phyloP scores from a whole-genome alignment of 305 asterid species.

The Fraxinus baroniana region DNA sequence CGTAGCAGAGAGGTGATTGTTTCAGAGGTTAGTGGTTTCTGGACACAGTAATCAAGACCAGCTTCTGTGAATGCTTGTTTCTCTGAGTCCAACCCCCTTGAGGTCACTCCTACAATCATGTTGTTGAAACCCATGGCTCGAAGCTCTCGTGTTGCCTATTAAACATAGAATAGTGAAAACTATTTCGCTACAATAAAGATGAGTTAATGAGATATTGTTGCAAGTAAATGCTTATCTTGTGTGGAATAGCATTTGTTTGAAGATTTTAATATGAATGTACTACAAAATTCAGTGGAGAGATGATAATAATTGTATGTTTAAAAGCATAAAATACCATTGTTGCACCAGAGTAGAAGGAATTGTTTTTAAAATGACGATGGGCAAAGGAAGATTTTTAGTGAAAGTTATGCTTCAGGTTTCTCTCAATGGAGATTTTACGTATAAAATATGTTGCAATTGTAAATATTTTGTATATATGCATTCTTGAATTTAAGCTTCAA shows the following conservation, averaged over 20 bases:
- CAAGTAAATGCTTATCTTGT: not conserved
- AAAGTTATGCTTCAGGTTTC: not conserved
- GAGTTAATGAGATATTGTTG: not conserved
- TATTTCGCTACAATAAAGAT: not conserved
- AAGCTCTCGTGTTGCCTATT: slow-evolving; percentile 40
- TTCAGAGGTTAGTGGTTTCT: slow-evolving; percentile 34
- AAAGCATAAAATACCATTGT: not conserved
- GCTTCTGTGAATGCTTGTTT: slow-evolving; percentile 40
- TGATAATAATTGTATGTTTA: not conserved
- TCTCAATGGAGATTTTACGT: not conserved
- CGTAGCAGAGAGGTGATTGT: slow-evolving; percentile 20
- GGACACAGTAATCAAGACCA: slow-evolving; percentile 40
- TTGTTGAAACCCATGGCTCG: slow-evolving; percentile 47
- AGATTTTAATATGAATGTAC: not conserved
- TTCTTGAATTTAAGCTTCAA: not conserved
- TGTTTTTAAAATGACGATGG: not conserved
- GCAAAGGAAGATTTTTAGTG: not conserved
- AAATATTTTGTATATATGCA: not conserved
- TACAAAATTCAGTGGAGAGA: not conserved
- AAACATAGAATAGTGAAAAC: not conserved
- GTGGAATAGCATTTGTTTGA: not conserved
- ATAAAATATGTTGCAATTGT: not conserved
- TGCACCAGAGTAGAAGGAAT: not conserved
- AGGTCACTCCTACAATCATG: slow-evolving; percentile 53
- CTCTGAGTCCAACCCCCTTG: slow-evolving; percentile 12